Evolutionary conservation across 768 basidiomycete genomes (phyloP), one percentile per base, ranked within the genome.

Genomic region (Flagelloscypha sp.): DNA sequence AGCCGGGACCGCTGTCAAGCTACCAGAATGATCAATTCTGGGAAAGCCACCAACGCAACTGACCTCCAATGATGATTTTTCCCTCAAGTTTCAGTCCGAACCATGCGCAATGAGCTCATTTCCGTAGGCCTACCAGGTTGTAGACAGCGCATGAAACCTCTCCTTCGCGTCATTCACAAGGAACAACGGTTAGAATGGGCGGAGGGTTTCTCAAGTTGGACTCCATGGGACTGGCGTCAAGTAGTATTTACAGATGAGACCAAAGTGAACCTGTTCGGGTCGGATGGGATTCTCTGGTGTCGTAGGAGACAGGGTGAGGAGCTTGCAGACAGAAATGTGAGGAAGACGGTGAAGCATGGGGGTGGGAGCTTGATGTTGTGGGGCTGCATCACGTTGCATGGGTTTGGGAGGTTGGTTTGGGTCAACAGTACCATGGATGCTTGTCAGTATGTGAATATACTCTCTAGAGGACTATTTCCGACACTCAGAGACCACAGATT

Each of bases 221-320:
- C 27, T 30, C 23, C 10, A 11, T 33, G 43, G 11, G 24, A 48
- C 28, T 51, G 50, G 50, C 17, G 28, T 13, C 24, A 12, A 1
- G 37, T 51, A 10, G 40, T 46, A 7, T 47, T 40, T 24, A 50
- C 41, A 5, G 44, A 51, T 23, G 36, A 51, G 41, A 45, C 49
- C n/a, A 51, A 51, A 34, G 42, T 47, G 33, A 45, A 49, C 34
- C 37, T 41, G 3, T 35, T 50, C 28, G 49, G 46, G 5, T 51
- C 38, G 1, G 46, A 51, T 43, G 48, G 48, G 2, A 20, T 23
- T 19, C 20, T 20, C 24, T 52, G 35, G 27, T 45, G 42, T 37
- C 36, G 44, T 30, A 46, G 43, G 30, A 17, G 24, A 20, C 33
- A 23, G 19, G 44, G 43, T 21, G 34, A 46, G 21, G 41, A 23